A percentile compares a stretch with the other conserved stretches of the same genome.
These are phyloP conservation scores for Pleurotus tuoliensis DNA, from an alignment of 768 basidiomycete genomes.

Conservation along the genomic window DNA sequence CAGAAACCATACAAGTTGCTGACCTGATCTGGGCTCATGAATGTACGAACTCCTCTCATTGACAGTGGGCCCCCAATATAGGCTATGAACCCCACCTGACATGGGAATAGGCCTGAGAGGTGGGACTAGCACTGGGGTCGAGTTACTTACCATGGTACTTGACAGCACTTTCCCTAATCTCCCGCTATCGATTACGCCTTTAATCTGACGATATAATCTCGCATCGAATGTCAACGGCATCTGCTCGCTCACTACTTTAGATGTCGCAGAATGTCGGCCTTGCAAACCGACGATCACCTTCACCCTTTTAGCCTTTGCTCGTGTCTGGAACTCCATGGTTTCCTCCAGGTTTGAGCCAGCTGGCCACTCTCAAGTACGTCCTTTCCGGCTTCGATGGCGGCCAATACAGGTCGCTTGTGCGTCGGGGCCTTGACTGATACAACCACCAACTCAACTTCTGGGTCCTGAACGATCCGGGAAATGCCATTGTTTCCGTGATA, in stretches of 20 bases:
- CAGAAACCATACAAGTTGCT: no score
- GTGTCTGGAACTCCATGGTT: slow-evolving; percentile 27
- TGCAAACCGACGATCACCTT: slow-evolving; percentile 30
- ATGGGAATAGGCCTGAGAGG: no score
- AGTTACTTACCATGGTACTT: slow-evolving; percentile 18
- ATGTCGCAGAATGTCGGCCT: slow-evolving; percentile 20
- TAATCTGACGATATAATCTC: slow-evolving; percentile 16
- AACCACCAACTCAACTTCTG: slow-evolving; percentile 31
- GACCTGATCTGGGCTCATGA: neutral
- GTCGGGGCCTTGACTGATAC: slow-evolving; percentile 27
- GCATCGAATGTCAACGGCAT: no score
- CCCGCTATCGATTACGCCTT: slow-evolving; percentile 24
- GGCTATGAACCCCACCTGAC: neutral
- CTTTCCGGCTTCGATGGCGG: slow-evolving; percentile 32
- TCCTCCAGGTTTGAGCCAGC: slow-evolving; percentile 26
- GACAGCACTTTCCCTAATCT: slow-evolving; percentile 26
- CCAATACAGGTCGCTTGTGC: slow-evolving; percentile 24
- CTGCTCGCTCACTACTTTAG: no score
- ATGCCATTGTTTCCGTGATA: slow-evolving; percentile 25
- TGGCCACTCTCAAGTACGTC: slow-evolving; percentile 36
- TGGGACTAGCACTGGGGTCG: neutral
- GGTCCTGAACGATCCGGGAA: slow-evolving; percentile 24
- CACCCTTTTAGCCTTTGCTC: slow-evolving; percentile 24
- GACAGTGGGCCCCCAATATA: slow-evolving; percentile 14
- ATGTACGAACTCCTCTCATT: slow-evolving; percentile 11